Evolutionary conservation across 306 rosid species (phyloP), one percentile per base, ranked within the genome.

Genomic region (Sophora flavescens): DNA sequence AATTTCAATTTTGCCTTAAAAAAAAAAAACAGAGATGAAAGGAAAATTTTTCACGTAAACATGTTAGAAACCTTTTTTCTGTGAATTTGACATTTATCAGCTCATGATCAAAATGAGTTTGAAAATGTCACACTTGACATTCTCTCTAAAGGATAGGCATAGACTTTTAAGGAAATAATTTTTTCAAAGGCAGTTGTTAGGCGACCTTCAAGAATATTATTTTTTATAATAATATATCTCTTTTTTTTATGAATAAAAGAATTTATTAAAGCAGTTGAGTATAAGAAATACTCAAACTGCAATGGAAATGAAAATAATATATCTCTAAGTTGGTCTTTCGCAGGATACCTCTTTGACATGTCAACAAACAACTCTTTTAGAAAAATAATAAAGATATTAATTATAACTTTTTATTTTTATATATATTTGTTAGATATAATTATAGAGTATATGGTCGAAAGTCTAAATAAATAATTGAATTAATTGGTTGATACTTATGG

Each of bases 101-200:
- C 48, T 32, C 41, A 4, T 30, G 32, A 30, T 30, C 32, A 30
- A 30, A 30, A 41, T 48, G 53, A 48, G 38, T 35, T 15, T 36
- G 5, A 62, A 62, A 33, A 15, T 22, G 38, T 28, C 5, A 35
- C 67, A 13, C 67, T 3, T 13, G 4, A 14, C 44, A 32, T 33
- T 61, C 28, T n/a, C 5, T 61, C 28, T 0, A 15, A 38, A 35
- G 28, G 68, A 35, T 62, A 62, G 41, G 68, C 3, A n/a, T 36
- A n/a, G 68, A 36, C 68, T 62, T 36, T 62, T 5, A 62, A 33
- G 68, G 68, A 62, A 62, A 47, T 62, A 36, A 61, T 6, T 5
- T 6, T 36, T 62, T 59, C 48, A 36, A 62, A 62, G 48, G 45
- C 45, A 62, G 68, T 62, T 35, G 47, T 14, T 45, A 2, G 22